Evolutionary conservation across 2,329 filamentous ascomycete species (phyloP), one percentile per base, ranked within the genome.

Genomic region (Ambrosiella beaveri): DNA sequence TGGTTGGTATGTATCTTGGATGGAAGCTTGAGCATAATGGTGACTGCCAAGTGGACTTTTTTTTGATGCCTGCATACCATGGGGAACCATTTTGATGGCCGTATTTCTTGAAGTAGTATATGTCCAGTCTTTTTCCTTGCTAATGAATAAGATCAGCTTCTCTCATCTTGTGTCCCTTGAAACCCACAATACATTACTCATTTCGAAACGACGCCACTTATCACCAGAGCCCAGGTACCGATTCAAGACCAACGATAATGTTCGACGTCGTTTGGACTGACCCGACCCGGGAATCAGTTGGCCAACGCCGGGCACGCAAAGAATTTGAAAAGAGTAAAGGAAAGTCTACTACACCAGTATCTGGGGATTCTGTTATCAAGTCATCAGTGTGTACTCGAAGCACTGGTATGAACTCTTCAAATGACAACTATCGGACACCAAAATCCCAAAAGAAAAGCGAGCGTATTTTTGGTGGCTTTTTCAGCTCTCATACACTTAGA

Each of bases 211-310:
- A 47, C 44, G 44, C 27, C 47, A n/a, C 47, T 51, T 19, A 51
- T 13, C 35, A 38, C 40, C 27, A 45, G 36, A 8, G 47, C 47
- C 27, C 19, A 36, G 13, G 47, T 5, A 51, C 35, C 19, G 8
- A 13, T 35, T 19, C 19, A 19, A n/a, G 12, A 47, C 27, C 36
- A 17, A 40, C 27, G 19, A 53, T 59, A 50, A 81, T 81, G 78
- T 81, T 79, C 65, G 77, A 80, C 64, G 74, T 81, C 38, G 68
- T 78, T 52, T 81, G 78, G 78, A 76, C 76, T 3, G 78, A 80
- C 59, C 75, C 74, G 19, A 70, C 75, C 54, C 69, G 71, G 59
- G 75, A 81, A 66, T 70, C 73, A 7, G 72, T 80, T 13, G 75
- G 77, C 2, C 74, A 81, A 64, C 71, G 74, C 57, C 73, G 73